These are phyloP conservation scores for Xylariomycetidae sp. DNA, from an alignment of 2,329 filamentous ascomycete genomes.

Conservation along the genomic window DNA sequence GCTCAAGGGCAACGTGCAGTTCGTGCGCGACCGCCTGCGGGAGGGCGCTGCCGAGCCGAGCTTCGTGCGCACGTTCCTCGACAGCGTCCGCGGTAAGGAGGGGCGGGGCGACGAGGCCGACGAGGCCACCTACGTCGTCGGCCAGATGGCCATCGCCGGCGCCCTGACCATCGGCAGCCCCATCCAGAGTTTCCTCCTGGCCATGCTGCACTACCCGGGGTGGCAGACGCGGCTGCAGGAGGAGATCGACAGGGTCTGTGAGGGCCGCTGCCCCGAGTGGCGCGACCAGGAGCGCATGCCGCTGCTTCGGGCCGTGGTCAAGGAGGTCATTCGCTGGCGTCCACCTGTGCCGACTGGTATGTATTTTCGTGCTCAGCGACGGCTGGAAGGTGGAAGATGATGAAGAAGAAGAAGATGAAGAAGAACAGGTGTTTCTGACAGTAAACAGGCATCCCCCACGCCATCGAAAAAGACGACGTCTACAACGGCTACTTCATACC, in stretches of 20 bases:
- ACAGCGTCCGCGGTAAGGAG: slow-evolving; percentile 17
- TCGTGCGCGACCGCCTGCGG: slow-evolving; percentile 28
- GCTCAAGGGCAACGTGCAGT: slow-evolving; percentile 30
- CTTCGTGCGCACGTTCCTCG: slow-evolving; percentile 36
- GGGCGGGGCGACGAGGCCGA: slow-evolving; percentile 25
- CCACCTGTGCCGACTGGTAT: slow-evolving; percentile 46
- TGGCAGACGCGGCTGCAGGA: slow-evolving; percentile 36
- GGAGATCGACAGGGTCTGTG: slow-evolving; percentile 41
- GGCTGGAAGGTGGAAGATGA: no score
- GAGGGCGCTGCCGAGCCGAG: slow-evolving; percentile 31
- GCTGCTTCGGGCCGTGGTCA: slow-evolving; percentile 40
- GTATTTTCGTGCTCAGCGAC: slow-evolving; percentile 8
- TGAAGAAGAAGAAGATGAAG: no score
- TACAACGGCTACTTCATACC: slow-evolving; percentile 48
- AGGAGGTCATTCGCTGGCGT: slow-evolving; percentile 48
- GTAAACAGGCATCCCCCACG: slow-evolving; percentile 47
- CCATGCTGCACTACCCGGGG: slow-evolving; percentile 33
- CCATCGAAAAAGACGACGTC: slow-evolving; percentile 43
- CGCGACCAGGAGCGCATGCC: slow-evolving; percentile 40
- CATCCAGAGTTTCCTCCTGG: slow-evolving; percentile 36
- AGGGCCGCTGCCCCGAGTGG: slow-evolving; percentile 38
- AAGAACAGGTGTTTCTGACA: no score
- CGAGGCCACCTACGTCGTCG: slow-evolving; percentile 40
- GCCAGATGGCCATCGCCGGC: slow-evolving; percentile 42
- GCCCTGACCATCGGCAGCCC: slow-evolving; percentile 38